Evolutionary conservation across 108 stramenopile genomes (phyloP).

Genomic region (Pseudonitzschia multiseries): DNA sequence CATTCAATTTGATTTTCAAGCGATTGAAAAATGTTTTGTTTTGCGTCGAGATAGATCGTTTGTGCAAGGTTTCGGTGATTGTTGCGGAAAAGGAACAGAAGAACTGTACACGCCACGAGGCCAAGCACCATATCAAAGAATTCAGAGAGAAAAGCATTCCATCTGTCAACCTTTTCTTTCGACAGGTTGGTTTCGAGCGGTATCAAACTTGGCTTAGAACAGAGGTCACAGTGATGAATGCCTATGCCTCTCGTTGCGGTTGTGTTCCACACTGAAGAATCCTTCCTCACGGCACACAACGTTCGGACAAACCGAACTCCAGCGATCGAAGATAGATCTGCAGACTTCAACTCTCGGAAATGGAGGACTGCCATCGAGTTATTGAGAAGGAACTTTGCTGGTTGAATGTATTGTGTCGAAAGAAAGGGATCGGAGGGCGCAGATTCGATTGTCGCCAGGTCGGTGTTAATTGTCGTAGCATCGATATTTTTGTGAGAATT

Average conservation of each 20-base stretch:
- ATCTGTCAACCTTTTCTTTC: not conserved
- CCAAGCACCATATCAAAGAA: conserved; percentile 25
- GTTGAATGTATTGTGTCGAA: not conserved
- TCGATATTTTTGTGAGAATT: not conserved
- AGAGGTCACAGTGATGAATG: not conserved
- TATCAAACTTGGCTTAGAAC: conserved; percentile 9
- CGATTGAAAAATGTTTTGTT: not conserved
- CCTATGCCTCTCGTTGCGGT: not conserved
- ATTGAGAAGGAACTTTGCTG: not conserved
- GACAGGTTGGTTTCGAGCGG: not conserved
- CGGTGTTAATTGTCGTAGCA: not conserved
- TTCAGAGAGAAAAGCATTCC: conserved; percentile 14
- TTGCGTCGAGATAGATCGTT: conserved; percentile 9
- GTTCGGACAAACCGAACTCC: not conserved
- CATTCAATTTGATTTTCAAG: conserved; percentile 31
- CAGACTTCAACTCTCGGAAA: conserved; percentile 18
- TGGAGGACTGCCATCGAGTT: conserved; percentile 24
- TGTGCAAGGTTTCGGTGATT: not conserved
- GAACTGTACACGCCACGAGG: not conserved
- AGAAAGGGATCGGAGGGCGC: conserved; percentile 1
- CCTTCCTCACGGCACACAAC: not conserved
- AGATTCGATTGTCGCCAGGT: not conserved
- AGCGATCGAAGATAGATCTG: not conserved
- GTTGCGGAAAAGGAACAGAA: not conserved
- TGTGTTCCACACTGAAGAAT: not conserved